Evolutionary conservation across 2,329 filamentous ascomycete species (phyloP), one percentile per base, ranked within the genome.

Genomic region (Fusarium euwallaceae): DNA sequence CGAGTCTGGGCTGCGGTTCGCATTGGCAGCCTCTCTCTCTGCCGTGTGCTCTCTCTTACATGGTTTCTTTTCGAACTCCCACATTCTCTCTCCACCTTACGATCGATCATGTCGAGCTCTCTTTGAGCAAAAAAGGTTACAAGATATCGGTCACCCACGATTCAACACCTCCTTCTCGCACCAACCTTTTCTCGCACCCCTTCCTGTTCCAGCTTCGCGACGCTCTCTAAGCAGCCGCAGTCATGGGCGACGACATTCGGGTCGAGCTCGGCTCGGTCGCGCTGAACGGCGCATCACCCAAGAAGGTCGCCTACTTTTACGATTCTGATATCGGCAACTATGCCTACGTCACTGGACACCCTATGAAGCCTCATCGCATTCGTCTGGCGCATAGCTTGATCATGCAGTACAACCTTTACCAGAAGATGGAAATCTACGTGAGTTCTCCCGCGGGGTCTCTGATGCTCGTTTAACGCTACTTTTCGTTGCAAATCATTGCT

Each of bases 301-400:
- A 97, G 86, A 95, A 96, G 81, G 94, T 98, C 68, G 96, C 96
- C 66, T 98, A 98, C 86, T 98, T 98, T 84, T 98, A 98, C 88
- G 96, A 98, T 82, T 97, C 94, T 4, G 96, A 98, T 85, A 97
- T 98, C 81, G 96, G 96, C 75, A 98, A 98, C 84, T 98, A 98
- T 87, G 95, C 96, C 82, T 98, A 98, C 81, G 95, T 97, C 67
- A 95, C 95, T 72, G 95, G 95, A 22, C 97, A 99, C 87, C 97
- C 97, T 48, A 99, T 99, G 97, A 99, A 99, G 84, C 97, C 97
- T 73, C 98, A 98, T 90, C 93, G 97, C 24, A 92, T 99, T 79
- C 95, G 95, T 22, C 86, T 99, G 76, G 97, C 97, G 60, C 98
- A 99, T 83, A 97, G 97, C 80, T 89, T 99, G 77, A 95, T 99